These are phyloP conservation scores for Dothistroma septosporum DNA, from an alignment of 2,329 filamentous ascomycete species.

Conservation along the genomic window DNA sequence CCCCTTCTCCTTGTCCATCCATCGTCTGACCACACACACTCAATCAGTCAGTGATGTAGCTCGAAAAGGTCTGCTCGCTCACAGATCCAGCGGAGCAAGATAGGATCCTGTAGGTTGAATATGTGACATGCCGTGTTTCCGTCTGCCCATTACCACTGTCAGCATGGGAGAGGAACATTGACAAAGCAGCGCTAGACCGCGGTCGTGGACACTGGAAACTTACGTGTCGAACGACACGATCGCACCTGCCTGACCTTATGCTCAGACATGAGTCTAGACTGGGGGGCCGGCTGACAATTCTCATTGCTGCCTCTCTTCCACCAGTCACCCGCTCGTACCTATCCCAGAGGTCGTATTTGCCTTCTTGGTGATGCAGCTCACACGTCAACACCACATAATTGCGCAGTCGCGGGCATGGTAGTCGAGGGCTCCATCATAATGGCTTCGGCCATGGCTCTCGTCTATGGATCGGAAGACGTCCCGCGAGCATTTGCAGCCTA, in stretches of 20 bases:
- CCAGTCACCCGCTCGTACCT: slow-evolving; percentile 41
- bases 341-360: slow-evolving; percentile 36
- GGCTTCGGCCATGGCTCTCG: slow-evolving; percentile 35
- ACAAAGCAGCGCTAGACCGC: neutral
- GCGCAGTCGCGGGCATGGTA: slow-evolving; percentile 54
- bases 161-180: neutral
- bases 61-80: neutral
- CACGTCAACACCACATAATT: slow-evolving; percentile 53
- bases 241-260: too few relatives aligned
- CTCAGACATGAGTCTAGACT: too few relatives aligned
- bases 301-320: slow-evolving; percentile 51
- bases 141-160: neutral
- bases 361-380: slow-evolving; percentile 57
- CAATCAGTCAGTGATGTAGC: neutral
- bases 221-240: too few relatives aligned
- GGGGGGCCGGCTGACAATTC: too few relatives aligned
- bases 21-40: neutral
- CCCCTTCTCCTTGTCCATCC: neutral
- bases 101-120: neutral
- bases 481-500: slow-evolving; percentile 38
- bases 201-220: neutral
- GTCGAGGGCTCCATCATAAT: slow-evolving; percentile 53
- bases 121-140: neutral
- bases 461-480: slow-evolving; percentile 24
- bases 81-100: neutral